A percentile compares a stretch with the other conserved stretches of the same genome.
Evolutionary conservation across 2,329 filamentous ascomycete genomes (phyloP).

Genomic region (Penicillium fuscoglaucum): DNA sequence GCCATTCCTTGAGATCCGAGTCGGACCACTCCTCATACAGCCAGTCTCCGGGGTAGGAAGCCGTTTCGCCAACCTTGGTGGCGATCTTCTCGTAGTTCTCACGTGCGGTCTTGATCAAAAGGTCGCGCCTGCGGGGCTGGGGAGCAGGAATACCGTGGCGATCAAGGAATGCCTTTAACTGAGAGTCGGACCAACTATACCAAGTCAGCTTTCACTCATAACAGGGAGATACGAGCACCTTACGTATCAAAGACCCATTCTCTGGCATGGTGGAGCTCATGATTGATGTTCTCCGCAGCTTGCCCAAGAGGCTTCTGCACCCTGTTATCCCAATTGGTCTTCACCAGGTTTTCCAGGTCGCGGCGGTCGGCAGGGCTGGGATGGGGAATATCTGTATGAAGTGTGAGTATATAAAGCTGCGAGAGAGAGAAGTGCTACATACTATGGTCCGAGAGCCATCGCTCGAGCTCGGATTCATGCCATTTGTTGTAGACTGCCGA

Average conservation of each 20-base stretch:
- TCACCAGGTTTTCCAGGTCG: constrained; percentile 87
- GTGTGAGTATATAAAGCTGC: constrained; percentile 1
- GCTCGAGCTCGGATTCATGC: constrained; percentile 96
- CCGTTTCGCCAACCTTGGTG: constrained; percentile 72
- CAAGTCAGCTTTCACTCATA: constrained; percentile 8
- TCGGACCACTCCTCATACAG: constrained; percentile 88
- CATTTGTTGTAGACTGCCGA: constrained; percentile 90
- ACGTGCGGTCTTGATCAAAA: constrained; percentile 73
- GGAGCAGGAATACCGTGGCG: constrained; percentile 83
- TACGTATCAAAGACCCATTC: constrained; percentile 90
- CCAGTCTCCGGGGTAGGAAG: constrained; percentile 92
- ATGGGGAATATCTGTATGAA: constrained; percentile 69
- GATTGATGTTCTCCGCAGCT: constrained; percentile 71
- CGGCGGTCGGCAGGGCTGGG: constrained; percentile 89
- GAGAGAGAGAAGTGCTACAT: constrained; percentile 1
- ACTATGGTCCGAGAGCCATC: constrained; percentile 88
- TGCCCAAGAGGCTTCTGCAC: constrained; percentile 73
- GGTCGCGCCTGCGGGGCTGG: constrained; percentile 82
- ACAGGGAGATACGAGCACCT: constrained; percentile 18
- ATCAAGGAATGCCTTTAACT: constrained; percentile 90
- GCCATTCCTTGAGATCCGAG: constrained; percentile 90
- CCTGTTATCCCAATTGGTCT: constrained; percentile 82
- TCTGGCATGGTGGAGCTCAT: constrained; percentile 70
- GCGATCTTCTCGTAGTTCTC: constrained; percentile 78
- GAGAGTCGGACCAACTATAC: constrained; percentile 81